Evolutionary conservation across 2,329 filamentous ascomycete species (phyloP), one percentile per base, ranked within the genome.

Genomic region (Colletotrichum musicola): DNA sequence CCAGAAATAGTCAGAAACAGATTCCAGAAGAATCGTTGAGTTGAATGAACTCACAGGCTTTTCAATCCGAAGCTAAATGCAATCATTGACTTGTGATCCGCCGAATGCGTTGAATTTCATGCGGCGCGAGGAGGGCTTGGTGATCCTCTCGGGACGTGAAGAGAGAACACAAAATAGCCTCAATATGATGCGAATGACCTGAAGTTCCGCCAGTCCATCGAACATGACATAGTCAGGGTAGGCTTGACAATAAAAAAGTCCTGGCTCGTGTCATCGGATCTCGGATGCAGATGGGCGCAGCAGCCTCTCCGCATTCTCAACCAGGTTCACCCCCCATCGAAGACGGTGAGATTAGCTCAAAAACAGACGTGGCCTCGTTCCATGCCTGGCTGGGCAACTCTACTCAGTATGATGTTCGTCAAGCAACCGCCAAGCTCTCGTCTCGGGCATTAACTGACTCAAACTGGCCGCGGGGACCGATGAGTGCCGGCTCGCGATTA

Each of bases 351-450:
- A 53, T 30, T 51, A 57, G 51, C 59, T 64, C 60, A 51, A 30
- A 13, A 14, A 38, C 18, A 9, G 25, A 20, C 20, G 27, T 38
- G 7, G 14, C 47, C 16, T 42, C 44, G 38, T 40, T 27, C n/a
- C 6, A 47, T 27, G 20, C 27, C 27, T 2, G 20, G 30, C 40
- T 53, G 46, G 49, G 30, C 40, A 18, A 46, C 18, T 61, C 25
- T n/a, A 4, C n/a, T 54, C 60, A 47, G 64, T 20, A 64, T 53
- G 38, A 54, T 64, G 53, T 42, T 47, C 60, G 60, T 53, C 18
- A 44, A 46, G 40, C 50, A 47, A 58, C 40, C 18, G 54, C 53
- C 64, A 54, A 58, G 46, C 30, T 40, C 35, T 30, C 22, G 22
- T 47, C 46, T 18, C 18, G 7, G 38, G 59, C 47, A 64, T 54